Conservation (phyloP, 2,329 filamentous ascomycete species). For the Aspergillus phoenicis region DNA sequence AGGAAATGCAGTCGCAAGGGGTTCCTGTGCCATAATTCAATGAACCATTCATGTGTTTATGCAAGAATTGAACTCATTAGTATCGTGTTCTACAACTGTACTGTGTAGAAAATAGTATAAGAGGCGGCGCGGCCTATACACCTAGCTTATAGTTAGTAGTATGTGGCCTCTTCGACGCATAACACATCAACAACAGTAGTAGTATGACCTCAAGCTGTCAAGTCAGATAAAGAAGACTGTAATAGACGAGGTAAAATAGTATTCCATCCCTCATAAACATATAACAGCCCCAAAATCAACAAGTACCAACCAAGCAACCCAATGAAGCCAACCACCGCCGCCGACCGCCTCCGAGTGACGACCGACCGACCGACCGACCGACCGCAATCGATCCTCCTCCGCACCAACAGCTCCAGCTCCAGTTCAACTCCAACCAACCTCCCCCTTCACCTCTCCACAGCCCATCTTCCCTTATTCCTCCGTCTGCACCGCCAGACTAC, state of each 20-base stretch:
- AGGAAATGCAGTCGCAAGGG: not conserved
- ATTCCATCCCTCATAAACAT: too few species aligned
- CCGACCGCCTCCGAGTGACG: conserved; percentile 9
- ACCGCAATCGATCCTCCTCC: conserved; percentile 3
- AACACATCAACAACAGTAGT: not conserved
- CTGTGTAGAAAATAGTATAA: not conserved
- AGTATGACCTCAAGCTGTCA: too few species aligned
- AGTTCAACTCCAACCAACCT: not conserved
- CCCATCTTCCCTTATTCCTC: not conserved
- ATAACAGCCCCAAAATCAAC: too few species aligned
- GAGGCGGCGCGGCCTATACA: not conserved
- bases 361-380: conserved; percentile 4
- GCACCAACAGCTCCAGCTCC: conserved; percentile 5
- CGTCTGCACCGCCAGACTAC: not conserved
- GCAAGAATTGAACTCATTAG: not conserved
- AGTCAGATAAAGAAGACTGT: too few species aligned
- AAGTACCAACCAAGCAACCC: too few species aligned
- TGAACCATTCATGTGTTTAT: not conserved
- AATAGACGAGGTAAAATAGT: too few species aligned
- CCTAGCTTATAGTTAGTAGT: not conserved
- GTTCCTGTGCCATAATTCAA: not conserved
- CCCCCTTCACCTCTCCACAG: not conserved
- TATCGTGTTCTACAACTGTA: not conserved
- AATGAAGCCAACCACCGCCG: not conserved
- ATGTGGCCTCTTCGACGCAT: not conserved